Evolutionary conservation across 1,284 basidiomycete species (phyloP), one percentile per base, ranked within the genome.

Genomic region (Farysia itapuensis): DNA sequence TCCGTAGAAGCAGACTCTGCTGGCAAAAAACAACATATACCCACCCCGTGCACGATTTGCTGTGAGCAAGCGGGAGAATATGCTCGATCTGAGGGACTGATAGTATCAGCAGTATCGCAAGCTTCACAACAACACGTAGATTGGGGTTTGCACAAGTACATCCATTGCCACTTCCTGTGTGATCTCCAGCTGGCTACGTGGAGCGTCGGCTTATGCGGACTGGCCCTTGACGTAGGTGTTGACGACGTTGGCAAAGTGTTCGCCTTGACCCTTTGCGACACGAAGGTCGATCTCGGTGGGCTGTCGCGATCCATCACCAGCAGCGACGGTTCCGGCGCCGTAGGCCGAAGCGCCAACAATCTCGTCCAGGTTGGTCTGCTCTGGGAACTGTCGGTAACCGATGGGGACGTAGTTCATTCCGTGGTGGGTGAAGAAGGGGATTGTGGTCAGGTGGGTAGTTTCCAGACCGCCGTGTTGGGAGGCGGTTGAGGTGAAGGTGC

Each of bases 401-500:
- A 47, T 20, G 2, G 67, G 67, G 4, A 70, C 67, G 25, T 40
- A 61, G 43, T 39, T 67, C 26, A 70, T 48, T 15, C 68, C 68
- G 26, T 67, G 67, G 56, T 71, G 68, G 6, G 43, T 52, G 21
- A 71, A 67, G 44, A 56, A 71, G 15, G 68, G 67, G 18, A 64
- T 43, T 14, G 66, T 71, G 24, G 68, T 69, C 21, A 70, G 54
- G 31, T 59, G 56, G 2, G 68, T 70, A 20, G 66, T 64, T 39
- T 70, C 67, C 30, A 43, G 43, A 39, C 67, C 67, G 11, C 67
- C 67, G 50, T 70, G 86, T 23, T 80, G 82, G 30, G 80, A 79
- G 16, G 81, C 84, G 2, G 85, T 66, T 13, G 42, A 57, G 29
- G 87, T 82, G 78, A 90, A 89, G 42, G 85, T 78, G 40, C 83